Evolutionary conservation across 2,329 filamentous ascomycete species (phyloP), one percentile per base, ranked within the genome.

Genomic region (Myriosclerotinia duriaeana): DNA sequence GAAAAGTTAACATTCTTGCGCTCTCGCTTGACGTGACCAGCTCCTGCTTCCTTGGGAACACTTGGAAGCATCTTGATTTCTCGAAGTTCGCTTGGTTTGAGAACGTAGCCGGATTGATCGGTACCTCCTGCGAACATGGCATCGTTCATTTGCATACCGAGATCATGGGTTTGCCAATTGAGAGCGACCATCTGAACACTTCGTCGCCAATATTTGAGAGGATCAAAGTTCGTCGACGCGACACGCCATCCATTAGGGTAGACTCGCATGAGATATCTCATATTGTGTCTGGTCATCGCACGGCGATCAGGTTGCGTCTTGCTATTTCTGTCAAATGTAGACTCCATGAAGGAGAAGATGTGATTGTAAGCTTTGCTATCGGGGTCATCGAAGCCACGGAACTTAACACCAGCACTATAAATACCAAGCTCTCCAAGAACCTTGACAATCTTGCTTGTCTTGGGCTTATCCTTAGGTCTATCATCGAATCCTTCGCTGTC

Each of bases 111-210:
- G 3, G 91, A 91, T 66, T 88, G 87, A 78, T 97, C 95, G 15
- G 85, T 89, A 53, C 92, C 92, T 67, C 92, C 91, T 56, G 93
- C 90, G 76, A 97, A 99, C 95, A 99, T 98, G 74, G 95, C 95
- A 72, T 95, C 91, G 77, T 98, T 98, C 77, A 98, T 85, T 76
- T 98, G 94, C 86, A 97, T 95, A 55, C 93, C 92, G 22, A 96
- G 84, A 76, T 98, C 95, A 75, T 96, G 97, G 0, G 93, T 98
- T 79, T 99, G 95, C 94, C 95, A 98, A 79, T 99, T 99, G 69
- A 98, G 83, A 0, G 95, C 95, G 17, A 91, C 93, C 94, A 99
- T 98, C 79, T 99, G 95, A 22, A 97, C 95, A 42, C 95, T 95
- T 53, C 92, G 89, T 62, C 94, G 89, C 95, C 95, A 99, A 76